Percentiles rank a stretch among this genome's conserved stretches.
These are phyloP conservation scores for Phaffomyces antillensis DNA, from an alignment of 805 yeast species.

Conservation along the genomic window DNA sequence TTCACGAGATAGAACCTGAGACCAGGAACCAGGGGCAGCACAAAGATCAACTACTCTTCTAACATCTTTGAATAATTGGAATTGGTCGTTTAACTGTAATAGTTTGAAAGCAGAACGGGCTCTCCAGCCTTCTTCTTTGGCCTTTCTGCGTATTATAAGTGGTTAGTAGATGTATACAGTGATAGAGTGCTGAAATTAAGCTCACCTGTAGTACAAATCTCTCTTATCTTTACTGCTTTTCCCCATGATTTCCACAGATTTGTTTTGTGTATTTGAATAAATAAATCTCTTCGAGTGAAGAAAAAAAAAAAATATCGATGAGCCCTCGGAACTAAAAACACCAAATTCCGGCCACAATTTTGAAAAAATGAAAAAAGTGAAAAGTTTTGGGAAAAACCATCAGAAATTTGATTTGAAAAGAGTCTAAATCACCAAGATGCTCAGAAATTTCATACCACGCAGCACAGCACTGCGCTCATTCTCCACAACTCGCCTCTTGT, in stretches of 20 bases:
- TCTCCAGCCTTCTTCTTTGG: constrained; percentile 97
- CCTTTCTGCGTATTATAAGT: constrained; percentile 44
- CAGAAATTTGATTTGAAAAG: background rate
- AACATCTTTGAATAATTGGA: constrained; percentile 64
- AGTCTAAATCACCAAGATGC: background rate
- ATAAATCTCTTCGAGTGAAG: background rate
- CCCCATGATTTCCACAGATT: constrained; percentile 50
- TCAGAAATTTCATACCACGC: constrained; percentile 3
- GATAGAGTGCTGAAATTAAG: background rate
- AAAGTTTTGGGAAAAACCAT: too few relatives aligned
- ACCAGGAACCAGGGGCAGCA: constrained; percentile 99
- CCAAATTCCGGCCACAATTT: background rate
- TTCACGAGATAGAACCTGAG: constrained; percentile 81
- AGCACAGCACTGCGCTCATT: constrained; percentile 7
- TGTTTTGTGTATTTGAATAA: background rate
- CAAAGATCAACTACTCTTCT: constrained; percentile 89
- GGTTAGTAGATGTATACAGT: constrained; percentile 9
- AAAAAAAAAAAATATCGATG: background rate
- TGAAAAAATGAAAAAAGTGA: background rate
- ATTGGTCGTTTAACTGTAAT: constrained; percentile 85
- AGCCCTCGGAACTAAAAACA: background rate
- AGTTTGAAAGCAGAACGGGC: constrained; percentile 95
- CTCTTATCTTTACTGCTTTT: constrained; percentile 92
- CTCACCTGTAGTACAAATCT: constrained; percentile 65
- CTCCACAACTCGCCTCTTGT: constrained; percentile 4